These are phyloP conservation scores for Fusarium vanettenii DNA, from an alignment of 2,329 filamentous ascomycete species.

Conservation along the genomic window DNA sequence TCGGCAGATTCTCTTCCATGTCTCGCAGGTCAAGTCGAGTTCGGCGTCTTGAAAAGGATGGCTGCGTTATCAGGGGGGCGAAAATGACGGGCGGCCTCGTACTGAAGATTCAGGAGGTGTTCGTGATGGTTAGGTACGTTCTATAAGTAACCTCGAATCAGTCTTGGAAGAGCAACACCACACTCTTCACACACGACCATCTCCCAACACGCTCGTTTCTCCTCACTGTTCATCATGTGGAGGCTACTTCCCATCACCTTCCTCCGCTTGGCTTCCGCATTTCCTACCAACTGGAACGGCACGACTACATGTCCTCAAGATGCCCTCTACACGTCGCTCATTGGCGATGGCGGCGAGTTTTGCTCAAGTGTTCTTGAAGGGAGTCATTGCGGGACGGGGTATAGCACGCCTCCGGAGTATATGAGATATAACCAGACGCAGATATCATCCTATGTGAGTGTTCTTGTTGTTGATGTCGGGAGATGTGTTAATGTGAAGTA, in stretches of 20 bases:
- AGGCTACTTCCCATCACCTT: conserved; percentile 25
- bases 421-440: conserved; percentile 43
- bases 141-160: conserved; percentile 30
- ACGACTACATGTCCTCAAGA: conserved; percentile 43
- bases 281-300: conserved; percentile 28
- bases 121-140: conserved; percentile 7
- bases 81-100: conserved; percentile 8
- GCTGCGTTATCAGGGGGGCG: background rate
- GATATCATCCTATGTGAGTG: conserved; percentile 48
- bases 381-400: conserved; percentile 31
- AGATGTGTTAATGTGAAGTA: conserved; percentile 17
- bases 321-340: conserved; percentile 46
- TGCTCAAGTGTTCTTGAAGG: conserved; percentile 46
- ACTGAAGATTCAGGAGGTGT: background rate
- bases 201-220: conserved; percentile 30
- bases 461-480: background rate
- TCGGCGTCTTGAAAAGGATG: background rate
- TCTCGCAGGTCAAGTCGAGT: conserved; percentile 1
- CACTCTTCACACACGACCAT: background rate
- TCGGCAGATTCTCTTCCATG: conserved; percentile 32
- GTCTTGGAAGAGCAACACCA: background rate
- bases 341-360: conserved; percentile 40
- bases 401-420: conserved; percentile 46
- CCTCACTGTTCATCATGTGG: conserved; percentile 30
- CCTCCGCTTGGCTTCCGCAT: conserved; percentile 12